Conservation (phyloP, 495 filamentous ascomycete genomes). For the Glutinoglossum americanum region DNA sequence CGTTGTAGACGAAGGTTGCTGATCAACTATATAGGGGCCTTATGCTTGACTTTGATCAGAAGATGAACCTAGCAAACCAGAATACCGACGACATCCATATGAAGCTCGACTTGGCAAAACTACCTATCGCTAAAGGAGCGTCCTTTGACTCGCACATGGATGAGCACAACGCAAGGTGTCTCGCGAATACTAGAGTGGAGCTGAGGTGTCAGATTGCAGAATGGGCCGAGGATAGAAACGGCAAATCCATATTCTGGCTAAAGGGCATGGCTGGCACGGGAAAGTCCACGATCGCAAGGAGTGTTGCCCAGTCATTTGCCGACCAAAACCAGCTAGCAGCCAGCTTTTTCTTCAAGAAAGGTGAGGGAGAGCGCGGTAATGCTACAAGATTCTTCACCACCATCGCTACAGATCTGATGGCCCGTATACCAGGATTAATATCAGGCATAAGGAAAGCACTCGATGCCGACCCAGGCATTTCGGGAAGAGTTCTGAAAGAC, state of each 20-base stretch:
- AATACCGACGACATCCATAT: too few relatives aligned
- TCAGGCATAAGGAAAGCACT: slow-evolving; percentile 5
- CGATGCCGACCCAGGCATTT: slow-evolving; percentile 1
- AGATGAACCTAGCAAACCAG: not conserved
- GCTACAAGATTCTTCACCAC: slow-evolving; percentile 8
- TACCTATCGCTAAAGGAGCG: too few relatives aligned
- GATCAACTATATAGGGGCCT: not conserved
- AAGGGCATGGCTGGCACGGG: slow-evolving; percentile 18
- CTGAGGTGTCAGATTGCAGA: slow-evolving; percentile 14
- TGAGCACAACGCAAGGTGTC: too few relatives aligned
- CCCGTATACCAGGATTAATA: not conserved
- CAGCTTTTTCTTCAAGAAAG: slow-evolving; percentile 2
- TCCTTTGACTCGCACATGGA: too few relatives aligned
- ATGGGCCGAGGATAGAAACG: slow-evolving; percentile 12
- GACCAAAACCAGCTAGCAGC: slow-evolving; percentile 4
- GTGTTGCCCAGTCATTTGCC: slow-evolving; percentile 4
- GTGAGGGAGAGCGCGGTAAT: slow-evolving; percentile 7
- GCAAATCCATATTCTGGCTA: slow-evolving; percentile 21
- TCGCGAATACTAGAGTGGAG: slow-evolving; percentile 13
- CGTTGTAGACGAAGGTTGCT: too few relatives aligned
- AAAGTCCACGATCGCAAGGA: slow-evolving; percentile 4
- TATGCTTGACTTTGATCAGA: not conserved
- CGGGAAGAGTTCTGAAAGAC: slow-evolving; percentile 1
- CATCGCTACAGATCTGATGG: not conserved
- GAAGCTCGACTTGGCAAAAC: too few relatives aligned